Conservation (phyloP, 768 basidiomycete species). For the Lentinula guzmanii region DNA sequence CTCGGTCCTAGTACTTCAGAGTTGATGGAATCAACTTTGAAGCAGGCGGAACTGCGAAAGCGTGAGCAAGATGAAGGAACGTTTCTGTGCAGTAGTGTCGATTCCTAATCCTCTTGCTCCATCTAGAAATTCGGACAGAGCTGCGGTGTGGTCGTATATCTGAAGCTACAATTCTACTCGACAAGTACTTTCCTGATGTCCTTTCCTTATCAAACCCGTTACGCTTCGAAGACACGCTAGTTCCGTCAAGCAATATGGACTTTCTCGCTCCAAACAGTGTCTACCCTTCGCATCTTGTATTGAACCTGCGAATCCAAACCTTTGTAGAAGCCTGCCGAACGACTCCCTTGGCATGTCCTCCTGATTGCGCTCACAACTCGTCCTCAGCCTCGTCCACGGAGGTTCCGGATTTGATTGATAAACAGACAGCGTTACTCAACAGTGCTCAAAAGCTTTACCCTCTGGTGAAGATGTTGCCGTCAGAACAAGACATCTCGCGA, state of each 20-base stretch:
- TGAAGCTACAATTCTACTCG: conserved; percentile 60
- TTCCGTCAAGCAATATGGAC: conserved; percentile 26
- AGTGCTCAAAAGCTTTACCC: conserved; percentile 65
- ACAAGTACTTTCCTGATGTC: conserved; percentile 72
- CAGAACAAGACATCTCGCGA: conserved; percentile 46
- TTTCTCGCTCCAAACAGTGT: conserved; percentile 59
- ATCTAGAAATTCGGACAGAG: conserved; percentile 58
- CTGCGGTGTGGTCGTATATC: conserved; percentile 76
- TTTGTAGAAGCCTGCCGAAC: conserved; percentile 87
- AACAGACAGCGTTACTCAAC: conserved; percentile 43
- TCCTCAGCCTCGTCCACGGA: conserved; percentile 6
- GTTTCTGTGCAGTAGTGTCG: conserved; percentile 3
- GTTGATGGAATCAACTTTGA: conserved; percentile 33
- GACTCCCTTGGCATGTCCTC: conserved; percentile 45
- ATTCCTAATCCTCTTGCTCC: neutral
- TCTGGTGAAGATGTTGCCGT: conserved; percentile 49
- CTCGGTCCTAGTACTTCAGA: conserved; percentile 9
- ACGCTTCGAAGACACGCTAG: neutral
- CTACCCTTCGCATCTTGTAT: conserved; percentile 65
- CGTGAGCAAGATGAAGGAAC: conserved; percentile 30
- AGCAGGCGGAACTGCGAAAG: conserved; percentile 46
- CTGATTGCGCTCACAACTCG: conserved; percentile 7
- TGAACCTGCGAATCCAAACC: conserved; percentile 82
- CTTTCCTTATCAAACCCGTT: conserved; percentile 23
- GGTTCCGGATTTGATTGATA: conserved; percentile 26